These are phyloP conservation scores for Colletotrichum chlorophyti DNA, from an alignment of 2,329 filamentous ascomycete genomes.

Conservation along the genomic window DNA sequence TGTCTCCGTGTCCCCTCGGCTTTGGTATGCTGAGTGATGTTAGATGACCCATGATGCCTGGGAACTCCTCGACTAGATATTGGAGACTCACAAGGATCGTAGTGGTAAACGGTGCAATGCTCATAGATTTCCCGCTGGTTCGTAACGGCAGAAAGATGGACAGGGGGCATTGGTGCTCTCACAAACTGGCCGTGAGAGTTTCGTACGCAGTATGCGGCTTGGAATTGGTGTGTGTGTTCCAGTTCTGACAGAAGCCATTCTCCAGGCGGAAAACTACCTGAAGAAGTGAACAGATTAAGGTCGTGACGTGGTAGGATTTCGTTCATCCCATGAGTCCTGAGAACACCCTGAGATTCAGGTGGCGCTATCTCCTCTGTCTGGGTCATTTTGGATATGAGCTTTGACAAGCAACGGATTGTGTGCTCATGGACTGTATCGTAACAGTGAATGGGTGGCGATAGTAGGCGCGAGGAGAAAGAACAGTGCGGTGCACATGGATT, in stretches of 20 bases:
- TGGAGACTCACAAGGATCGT: constrained; percentile 8
- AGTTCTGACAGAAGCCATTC: constrained; percentile 20
- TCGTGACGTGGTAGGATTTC: constrained; percentile 20
- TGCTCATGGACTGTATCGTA: not conserved
- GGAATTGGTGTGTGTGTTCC: constrained; percentile 15
- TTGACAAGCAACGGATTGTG: not conserved
- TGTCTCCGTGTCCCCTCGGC: constrained; percentile 3
- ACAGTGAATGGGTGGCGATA: no score
- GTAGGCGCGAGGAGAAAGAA: not conserved
- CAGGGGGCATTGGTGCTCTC: constrained; percentile 18
- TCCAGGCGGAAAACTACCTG: constrained; percentile 5
- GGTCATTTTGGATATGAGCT: constrained; percentile 13
- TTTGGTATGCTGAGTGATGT: constrained; percentile 13
- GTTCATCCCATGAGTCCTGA: constrained; percentile 19
- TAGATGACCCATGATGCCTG: no score
- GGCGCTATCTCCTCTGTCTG: not conserved
- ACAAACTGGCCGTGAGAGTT: constrained; percentile 17
- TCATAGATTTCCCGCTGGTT: constrained; percentile 22
- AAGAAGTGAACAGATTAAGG: constrained; percentile 3
- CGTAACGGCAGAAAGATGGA: constrained; percentile 17
- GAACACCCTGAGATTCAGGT: not conserved
- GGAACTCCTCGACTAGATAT: no score
- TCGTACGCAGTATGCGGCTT: constrained; percentile 19
- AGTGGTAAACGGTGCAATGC: constrained; percentile 26
- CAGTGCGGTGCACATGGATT: not conserved